Base-by-base conservation (phyloP, 305 asterid genomes). In the Salvia sclarea region DNA sequence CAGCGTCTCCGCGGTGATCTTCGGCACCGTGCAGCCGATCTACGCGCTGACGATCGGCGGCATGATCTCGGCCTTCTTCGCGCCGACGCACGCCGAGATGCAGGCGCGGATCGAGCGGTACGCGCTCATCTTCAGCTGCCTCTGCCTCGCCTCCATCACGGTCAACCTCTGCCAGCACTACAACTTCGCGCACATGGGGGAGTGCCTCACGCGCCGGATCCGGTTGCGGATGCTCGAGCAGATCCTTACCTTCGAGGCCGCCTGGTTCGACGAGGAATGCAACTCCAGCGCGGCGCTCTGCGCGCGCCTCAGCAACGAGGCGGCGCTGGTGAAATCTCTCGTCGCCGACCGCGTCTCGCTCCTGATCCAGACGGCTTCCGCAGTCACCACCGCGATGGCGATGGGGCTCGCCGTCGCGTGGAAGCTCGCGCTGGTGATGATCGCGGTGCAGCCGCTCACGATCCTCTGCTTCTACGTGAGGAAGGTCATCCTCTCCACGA, bases 391-490 rank as follows among this genome's bases (percentile, higher is more conserved):
- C 0, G 91, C 97, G 0, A 85, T 80, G 85, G 69, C 82, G 38
- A 83, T 88, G 67, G 96, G 97, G 30, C 82, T 90, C 6, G 12
- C 86, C 41, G 50, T 90, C 9, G 96, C 97, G 0, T 90, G 97
- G 97, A 90, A 86, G 72, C 88, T 90, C 6, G 97, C 97, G 0
- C 82, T 90, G 0, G 91, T 90, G n/a, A 90, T 90, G 97, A 85
- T 90, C 3, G 92, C 96, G 0, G 91, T 91, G 6, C 96, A 91
- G 61, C 96, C 96, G 0, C 88, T 88, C 35, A 78, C 88, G 8
- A 86, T 88, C 41, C 70, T 91, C 53, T 91, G 97, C 45, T 87
- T 88, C 66, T 91, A 91, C 71, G 75, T 85, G 0, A 49, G 97
- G 37, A 88, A 84, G 65, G 88, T 91, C 0, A 65, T 91, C 20